A percentile compares a stretch with the other conserved stretches of the same genome.
Evolutionary conservation across 225 moss, liverwort and hornwort genomes (phyloP).

Genomic region (Antitrichia curtipendula): DNA sequence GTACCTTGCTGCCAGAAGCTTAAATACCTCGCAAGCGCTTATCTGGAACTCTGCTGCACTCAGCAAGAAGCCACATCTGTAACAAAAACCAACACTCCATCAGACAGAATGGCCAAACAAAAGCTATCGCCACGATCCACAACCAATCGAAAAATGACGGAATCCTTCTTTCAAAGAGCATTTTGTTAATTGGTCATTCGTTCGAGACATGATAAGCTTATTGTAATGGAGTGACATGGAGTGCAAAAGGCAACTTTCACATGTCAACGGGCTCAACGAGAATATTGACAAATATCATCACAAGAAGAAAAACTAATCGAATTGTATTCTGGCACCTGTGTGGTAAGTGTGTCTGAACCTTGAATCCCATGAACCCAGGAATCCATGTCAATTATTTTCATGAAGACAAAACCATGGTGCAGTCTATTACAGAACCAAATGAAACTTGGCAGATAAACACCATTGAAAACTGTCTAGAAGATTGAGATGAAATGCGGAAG

Average conservation of each 20-base stretch:
- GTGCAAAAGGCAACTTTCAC: background rate
- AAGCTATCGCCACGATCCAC: background rate
- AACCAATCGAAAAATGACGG: background rate
- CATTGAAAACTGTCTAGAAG: background rate
- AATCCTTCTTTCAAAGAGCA: background rate
- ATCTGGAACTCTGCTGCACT: constrained; percentile 69
- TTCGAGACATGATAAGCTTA: background rate
- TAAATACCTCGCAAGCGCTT: constrained; percentile 84
- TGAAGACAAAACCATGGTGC: background rate
- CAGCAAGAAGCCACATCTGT: constrained; percentile 53
- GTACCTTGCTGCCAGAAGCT: constrained; percentile 72
- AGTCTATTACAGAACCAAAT: background rate
- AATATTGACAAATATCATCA: background rate
- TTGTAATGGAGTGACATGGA: background rate
- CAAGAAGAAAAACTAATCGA: background rate
- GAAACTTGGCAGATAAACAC: background rate
- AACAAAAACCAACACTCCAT: background rate
- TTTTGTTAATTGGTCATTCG: background rate
- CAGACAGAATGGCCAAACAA: background rate
- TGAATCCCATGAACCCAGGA: background rate
- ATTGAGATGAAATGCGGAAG: background rate
- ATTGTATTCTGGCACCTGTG: background rate
- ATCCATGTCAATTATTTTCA: background rate
- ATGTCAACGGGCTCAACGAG: background rate
- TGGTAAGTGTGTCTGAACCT: background rate